Evolutionary conservation across 345 rosid species (phyloP).

Genomic region (Gossypioides kirkii): DNA sequence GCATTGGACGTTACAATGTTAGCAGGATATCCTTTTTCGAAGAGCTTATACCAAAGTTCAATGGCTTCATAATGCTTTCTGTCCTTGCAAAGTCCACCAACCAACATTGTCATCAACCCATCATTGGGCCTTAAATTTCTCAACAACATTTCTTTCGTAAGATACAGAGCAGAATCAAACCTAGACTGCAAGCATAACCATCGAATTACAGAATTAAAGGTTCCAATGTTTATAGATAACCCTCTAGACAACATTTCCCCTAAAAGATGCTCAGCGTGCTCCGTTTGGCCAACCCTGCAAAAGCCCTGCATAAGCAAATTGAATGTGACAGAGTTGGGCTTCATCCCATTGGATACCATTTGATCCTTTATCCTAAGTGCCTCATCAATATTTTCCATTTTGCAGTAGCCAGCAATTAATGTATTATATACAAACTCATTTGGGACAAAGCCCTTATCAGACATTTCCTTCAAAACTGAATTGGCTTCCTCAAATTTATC

Average conservation of each 20-base stretch:
- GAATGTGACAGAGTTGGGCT: constrained; percentile 56
- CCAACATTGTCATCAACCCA: constrained; percentile 52
- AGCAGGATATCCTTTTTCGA: constrained; percentile 43
- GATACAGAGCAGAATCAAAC: constrained; percentile 49
- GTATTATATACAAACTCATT: constrained; percentile 69
- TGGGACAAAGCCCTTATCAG: constrained; percentile 44
- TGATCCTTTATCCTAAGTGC: constrained; percentile 56
- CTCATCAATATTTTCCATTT: constrained; percentile 42
- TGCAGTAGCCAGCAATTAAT: constrained; percentile 56
- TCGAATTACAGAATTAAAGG: constrained; percentile 51
- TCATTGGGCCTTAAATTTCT: constrained; percentile 69
- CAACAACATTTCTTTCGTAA: constrained; percentile 49
- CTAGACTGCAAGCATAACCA: constrained; percentile 41
- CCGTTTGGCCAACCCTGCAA: constrained; percentile 44
- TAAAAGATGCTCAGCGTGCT: constrained; percentile 46
- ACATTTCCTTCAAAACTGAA: constrained; percentile 51
- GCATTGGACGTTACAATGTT: constrained; percentile 63
- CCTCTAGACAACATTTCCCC: constrained; percentile 60
- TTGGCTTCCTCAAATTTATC: constrained; percentile 61
- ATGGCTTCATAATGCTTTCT: constrained; percentile 52
- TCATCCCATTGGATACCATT: constrained; percentile 58
- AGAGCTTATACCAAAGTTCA: constrained; percentile 49
- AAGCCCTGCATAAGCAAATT: constrained; percentile 66
- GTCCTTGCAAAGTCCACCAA: constrained; percentile 52
- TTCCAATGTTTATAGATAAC: constrained; percentile 41